Percentiles rank a stretch among this genome's conserved stretches.
Evolutionary conservation across 331 rosid genomes (phyloP).

Genomic region (Saraca asoca): DNA sequence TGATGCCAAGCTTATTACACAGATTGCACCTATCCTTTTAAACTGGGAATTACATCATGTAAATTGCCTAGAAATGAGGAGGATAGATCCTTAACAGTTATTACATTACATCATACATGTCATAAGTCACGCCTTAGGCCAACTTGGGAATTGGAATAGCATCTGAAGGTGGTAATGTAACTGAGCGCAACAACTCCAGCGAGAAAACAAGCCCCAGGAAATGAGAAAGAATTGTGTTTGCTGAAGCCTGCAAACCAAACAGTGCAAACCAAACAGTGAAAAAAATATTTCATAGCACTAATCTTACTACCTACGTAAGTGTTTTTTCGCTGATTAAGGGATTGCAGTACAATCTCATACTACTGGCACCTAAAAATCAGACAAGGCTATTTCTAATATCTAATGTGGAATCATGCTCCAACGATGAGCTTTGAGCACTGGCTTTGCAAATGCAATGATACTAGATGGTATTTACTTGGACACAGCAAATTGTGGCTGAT

Average conservation of each 20-base stretch:
- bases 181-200: constrained; percentile 83
- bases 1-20: neutral
- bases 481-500: no score
- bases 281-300: neutral
- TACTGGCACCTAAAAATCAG: constrained; percentile 8
- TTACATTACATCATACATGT: constrained; percentile 13
- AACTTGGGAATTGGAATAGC: constrained; percentile 57
- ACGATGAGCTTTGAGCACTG: no score
- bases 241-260: constrained; percentile 72
- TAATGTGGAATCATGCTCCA: no score
- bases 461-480: no score
- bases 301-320: neutral
- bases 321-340: neutral
- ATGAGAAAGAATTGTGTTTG: constrained; percentile 93
- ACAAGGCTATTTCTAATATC: neutral
- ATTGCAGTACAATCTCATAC: neutral
- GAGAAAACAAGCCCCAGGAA: constrained; percentile 90
- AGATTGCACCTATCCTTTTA: neutral
- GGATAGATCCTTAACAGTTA: neutral
- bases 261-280: no score
- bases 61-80: constrained; percentile 28
- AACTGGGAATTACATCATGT: neutral
- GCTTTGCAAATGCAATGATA: no score
- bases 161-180: constrained; percentile 71
- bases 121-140: constrained; percentile 46